These are phyloP conservation scores for Tricholomella constricta DNA, from an alignment of 768 basidiomycete species.

Conservation along the genomic window DNA sequence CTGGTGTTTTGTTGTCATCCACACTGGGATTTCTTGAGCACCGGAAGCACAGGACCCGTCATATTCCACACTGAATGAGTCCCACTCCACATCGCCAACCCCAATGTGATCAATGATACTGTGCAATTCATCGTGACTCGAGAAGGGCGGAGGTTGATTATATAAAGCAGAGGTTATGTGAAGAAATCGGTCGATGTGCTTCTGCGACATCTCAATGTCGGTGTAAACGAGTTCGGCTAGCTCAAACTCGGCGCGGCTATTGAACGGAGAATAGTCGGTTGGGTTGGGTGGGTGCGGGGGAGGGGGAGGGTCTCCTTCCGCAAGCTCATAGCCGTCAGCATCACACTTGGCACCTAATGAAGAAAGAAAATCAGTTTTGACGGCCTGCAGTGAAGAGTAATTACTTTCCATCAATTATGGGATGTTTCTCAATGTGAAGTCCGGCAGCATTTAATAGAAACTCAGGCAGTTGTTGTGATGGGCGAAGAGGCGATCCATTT, in stretches of 20 bases:
- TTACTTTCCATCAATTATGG: not conserved
- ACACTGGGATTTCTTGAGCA: conserved; percentile 23
- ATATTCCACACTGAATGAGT: conserved; percentile 31
- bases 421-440: not conserved
- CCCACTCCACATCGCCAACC: conserved; percentile 38
- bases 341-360: conserved; percentile 4
- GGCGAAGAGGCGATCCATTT: not conserved
- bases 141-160: conserved; percentile 25
- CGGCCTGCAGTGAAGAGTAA: not conserved
- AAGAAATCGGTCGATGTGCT: conserved; percentile 5
- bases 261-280: conserved; percentile 5
- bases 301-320: not conserved
- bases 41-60: conserved; percentile 18
- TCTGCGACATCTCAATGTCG: conserved; percentile 7
- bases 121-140: conserved; percentile 33
- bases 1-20: conserved; percentile 32
- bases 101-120: conserved; percentile 34
- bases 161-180: not conserved
- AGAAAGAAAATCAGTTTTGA: not conserved
- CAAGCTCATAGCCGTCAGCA: conserved; percentile 1
- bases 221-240: conserved; percentile 5
- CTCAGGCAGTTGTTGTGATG: not conserved
- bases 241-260: conserved; percentile 2
- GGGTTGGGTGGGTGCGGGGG: not conserved
- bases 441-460: not conserved